Base-by-base conservation (phyloP, 257 asterid species). In the Solanum corneliomulleri region DNA sequence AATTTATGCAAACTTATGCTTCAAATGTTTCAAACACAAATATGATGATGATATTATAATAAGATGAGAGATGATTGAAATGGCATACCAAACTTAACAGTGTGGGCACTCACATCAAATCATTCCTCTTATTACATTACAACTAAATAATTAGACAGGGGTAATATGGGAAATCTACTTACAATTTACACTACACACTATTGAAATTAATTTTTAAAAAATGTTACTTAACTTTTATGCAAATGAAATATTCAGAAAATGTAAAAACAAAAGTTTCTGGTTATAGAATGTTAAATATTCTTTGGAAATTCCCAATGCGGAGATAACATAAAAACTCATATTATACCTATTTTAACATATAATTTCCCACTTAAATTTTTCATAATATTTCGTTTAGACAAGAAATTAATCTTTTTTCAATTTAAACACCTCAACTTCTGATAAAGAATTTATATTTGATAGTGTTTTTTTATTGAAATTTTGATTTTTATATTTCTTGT, bases 101-200 rank as follows among this genome's bases (percentile, higher is more conserved):
- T 84, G 89, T 87, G 89, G 87, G 90, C 3, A 86, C 90, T 89
- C 90, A 84, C 91, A 89, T 87, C 85, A 85, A 84, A 86, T 91
- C 88, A 89, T 89, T 86, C 84, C 84, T 69, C 75, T 75, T 27
- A 29, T 60, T 42, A 44, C 35, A 29, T 45, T 42, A 44, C 88
- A 86, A 21, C 78, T 60, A 9, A 5, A 5, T 23, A 52, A 52
- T 16, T 52, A 23, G 27, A 58, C n/a, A 58, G 47, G 20, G 83
- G n/a, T 42, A n/a, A 29, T n/a, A 42, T 42, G 21, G 23, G 21
- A 23, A 13, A 42, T 42, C 21, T 76, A n/a, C 83, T 76, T 42
- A 16, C 23, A 42, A 42, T 78, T 45, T 16, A 18, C 84, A 15
- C 11, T 27, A 7, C 39, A 15, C 45, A 12, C 20, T 27, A 8